phyloP scores from a whole-genome alignment of 768 basidiomycete species.

The Lentinula aciculospora region DNA sequence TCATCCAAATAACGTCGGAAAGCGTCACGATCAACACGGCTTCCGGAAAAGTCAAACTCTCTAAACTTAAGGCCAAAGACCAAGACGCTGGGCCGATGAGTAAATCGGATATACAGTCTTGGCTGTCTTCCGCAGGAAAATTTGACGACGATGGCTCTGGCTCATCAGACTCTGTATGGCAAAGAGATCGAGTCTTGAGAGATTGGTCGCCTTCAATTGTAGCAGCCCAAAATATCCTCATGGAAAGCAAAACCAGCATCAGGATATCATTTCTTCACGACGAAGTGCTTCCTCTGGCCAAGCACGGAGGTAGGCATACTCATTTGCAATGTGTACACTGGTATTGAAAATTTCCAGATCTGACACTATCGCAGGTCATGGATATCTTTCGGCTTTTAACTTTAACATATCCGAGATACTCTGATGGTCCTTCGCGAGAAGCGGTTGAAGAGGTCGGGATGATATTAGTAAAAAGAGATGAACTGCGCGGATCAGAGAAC shows the following conservation, averaged over 20 bases:
- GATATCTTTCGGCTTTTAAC: conserved; percentile 73
- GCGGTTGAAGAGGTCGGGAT: conserved; percentile 67
- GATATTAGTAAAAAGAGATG: conserved; percentile 60
- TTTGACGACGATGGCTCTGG: conserved; percentile 23
- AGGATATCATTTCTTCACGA: conserved; percentile 59
- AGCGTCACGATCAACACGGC: conserved; percentile 15
- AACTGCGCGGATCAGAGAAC: conserved; percentile 35
- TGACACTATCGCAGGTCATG: conserved; percentile 51
- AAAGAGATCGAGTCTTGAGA: conserved; percentile 42
- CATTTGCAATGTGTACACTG: conserved; percentile 2
- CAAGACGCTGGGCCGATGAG: conserved; percentile 29
- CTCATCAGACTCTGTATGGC: conserved; percentile 32
- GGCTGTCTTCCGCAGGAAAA: conserved; percentile 47
- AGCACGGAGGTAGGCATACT: conserved; percentile 45
- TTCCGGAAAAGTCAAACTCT: conserved; percentile 30
- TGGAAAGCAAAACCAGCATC: conserved; percentile 47
- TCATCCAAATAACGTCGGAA: neutral
- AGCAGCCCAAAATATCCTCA: conserved; percentile 43
- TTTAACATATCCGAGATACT: conserved; percentile 73
- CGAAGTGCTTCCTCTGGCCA: conserved; percentile 51
- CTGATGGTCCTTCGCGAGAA: conserved; percentile 62
- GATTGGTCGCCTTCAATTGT: conserved; percentile 54
- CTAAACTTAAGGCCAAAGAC: conserved; percentile 48
- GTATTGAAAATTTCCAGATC: conserved; percentile 33
- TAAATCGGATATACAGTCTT: conserved; percentile 56